These are phyloP conservation scores for Trametes cingulata DNA, from an alignment of 768 basidiomycete species.

Conservation along the genomic window DNA sequence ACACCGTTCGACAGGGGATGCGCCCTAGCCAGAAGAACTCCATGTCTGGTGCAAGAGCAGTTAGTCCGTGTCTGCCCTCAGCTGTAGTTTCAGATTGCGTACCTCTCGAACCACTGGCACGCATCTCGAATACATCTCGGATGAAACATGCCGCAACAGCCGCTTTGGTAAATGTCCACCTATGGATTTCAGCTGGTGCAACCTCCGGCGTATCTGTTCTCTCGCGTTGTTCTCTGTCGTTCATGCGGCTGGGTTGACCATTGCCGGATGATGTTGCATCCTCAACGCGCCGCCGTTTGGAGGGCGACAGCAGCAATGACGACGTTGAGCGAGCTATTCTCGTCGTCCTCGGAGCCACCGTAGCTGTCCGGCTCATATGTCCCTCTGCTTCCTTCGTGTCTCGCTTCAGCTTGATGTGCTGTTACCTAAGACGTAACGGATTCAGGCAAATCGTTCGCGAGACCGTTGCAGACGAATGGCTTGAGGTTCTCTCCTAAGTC, in stretches of 20 bases:
- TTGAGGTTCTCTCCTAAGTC: no score
- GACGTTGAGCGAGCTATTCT: conserved; percentile 8
- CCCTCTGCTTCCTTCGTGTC: background rate
- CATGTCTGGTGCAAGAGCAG: conserved; percentile 34
- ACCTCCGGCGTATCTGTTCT: background rate
- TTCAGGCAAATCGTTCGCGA: no score
- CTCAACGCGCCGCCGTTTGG: conserved; percentile 11
- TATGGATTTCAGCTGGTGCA: conserved; percentile 20
- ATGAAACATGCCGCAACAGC: conserved; percentile 31
- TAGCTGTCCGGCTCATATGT: conserved; percentile 6
- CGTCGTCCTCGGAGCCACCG: background rate
- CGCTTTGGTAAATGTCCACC: conserved; percentile 29
- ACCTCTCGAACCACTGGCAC: conserved; percentile 25
- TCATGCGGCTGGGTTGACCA: background rate
- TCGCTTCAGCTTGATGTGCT: background rate
- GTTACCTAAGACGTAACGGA: no score
- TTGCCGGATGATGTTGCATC: background rate
- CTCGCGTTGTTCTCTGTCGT: no score
- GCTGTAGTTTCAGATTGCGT: background rate
- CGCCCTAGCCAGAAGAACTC: conserved; percentile 75
- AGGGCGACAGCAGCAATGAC: conserved; percentile 18
- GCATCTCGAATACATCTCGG: conserved; percentile 27
- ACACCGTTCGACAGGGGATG: conserved; percentile 66
- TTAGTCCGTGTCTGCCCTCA: no score
- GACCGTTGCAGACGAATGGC: no score